phyloP scores from a whole-genome alignment of 2,329 filamentous ascomycete genomes.

The Hypomyces perniciosus region DNA sequence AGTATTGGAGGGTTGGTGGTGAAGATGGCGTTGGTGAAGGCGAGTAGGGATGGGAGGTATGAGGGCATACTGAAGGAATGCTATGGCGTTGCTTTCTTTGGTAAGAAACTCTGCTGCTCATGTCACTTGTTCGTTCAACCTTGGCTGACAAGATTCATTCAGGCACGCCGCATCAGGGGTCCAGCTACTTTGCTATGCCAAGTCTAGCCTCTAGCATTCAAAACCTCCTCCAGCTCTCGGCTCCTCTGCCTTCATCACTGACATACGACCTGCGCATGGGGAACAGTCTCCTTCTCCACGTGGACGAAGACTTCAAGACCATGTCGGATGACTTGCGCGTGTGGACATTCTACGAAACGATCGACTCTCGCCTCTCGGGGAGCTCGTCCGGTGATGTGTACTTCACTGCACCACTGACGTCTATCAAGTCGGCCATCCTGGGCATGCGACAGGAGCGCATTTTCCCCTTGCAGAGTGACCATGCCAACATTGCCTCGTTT shows the following conservation, averaged over 20 bases:
- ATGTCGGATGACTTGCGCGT: slow-evolving; percentile 53
- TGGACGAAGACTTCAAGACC: slow-evolving; percentile 50
- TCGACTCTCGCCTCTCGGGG: slow-evolving; percentile 51
- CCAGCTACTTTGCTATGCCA: slow-evolving; percentile 55
- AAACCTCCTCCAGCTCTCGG: slow-evolving; percentile 44
- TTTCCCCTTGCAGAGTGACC: slow-evolving; percentile 48
- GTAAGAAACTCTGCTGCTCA: slow-evolving; percentile 28
- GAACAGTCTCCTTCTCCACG: slow-evolving; percentile 40
- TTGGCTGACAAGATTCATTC: neutral
- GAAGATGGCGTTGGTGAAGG: slow-evolving; percentile 50
- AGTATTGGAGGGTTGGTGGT: slow-evolving; percentile 56
- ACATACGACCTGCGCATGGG: slow-evolving; percentile 46
- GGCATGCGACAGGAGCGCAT: slow-evolving; percentile 47
- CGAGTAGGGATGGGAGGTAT: slow-evolving; percentile 32
- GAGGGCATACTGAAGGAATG: slow-evolving; percentile 47
- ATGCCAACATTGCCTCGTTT: slow-evolving; percentile 50
- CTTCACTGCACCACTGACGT: slow-evolving; percentile 54
- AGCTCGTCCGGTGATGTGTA: slow-evolving; percentile 40
- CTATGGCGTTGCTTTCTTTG: slow-evolving; percentile 56
- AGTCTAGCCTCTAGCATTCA: slow-evolving; percentile 51
- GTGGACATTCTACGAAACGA: slow-evolving; percentile 59
- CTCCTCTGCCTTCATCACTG: slow-evolving; percentile 44
- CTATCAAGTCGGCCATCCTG: slow-evolving; percentile 49
- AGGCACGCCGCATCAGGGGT: slow-evolving; percentile 58
- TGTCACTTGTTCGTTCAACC: slow-evolving; percentile 15